Conservation (phyloP, 495 filamentous ascomycete species). For the Hamigera avellanea region DNA sequence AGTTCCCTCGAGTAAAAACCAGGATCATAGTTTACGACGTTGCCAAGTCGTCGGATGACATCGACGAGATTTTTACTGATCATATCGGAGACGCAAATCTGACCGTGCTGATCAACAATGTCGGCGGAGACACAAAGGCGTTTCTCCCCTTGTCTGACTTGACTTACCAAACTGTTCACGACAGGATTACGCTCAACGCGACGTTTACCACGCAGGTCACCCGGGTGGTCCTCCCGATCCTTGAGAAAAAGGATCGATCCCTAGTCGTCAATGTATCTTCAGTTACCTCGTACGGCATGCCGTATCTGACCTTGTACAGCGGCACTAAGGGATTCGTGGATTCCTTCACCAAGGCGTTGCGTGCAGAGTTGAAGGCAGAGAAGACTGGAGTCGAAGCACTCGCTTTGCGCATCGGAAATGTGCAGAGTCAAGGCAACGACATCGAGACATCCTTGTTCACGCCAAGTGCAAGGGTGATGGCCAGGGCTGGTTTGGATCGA, state of each 20-base stretch:
- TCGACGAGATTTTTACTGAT: conserved; percentile 10
- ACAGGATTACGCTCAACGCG: conserved; percentile 23
- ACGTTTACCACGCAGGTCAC: conserved; percentile 32
- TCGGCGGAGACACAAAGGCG: conserved; percentile 20
- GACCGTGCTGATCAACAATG: conserved; percentile 39
- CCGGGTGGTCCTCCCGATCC: conserved; percentile 20
- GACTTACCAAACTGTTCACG: conserved; percentile 12
- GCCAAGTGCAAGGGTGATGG: conserved; percentile 11
- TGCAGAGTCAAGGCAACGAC: conserved; percentile 11
- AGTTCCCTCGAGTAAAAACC: conserved; percentile 19
- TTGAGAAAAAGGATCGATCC: conserved; percentile 15
- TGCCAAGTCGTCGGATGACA: conserved; percentile 2
- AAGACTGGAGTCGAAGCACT: conserved; percentile 16
- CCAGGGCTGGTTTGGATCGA: conserved; percentile 16
- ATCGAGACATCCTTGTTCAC: conserved; percentile 10
- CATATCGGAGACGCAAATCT: conserved; percentile 15
- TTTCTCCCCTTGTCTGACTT: conserved; percentile 12
- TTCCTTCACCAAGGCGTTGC: conserved; percentile 16
- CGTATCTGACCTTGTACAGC: conserved; percentile 24
- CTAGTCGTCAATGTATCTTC: conserved; percentile 35
- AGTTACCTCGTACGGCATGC: conserved; percentile 18
- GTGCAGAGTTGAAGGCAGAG: conserved; percentile 18
- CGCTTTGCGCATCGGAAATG: conserved; percentile 15
- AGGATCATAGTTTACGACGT: conserved; percentile 23
- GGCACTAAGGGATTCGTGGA: conserved; percentile 27